Conservation (phyloP, 768 basidiomycete species). For the Cubamyces lactineus region DNA sequence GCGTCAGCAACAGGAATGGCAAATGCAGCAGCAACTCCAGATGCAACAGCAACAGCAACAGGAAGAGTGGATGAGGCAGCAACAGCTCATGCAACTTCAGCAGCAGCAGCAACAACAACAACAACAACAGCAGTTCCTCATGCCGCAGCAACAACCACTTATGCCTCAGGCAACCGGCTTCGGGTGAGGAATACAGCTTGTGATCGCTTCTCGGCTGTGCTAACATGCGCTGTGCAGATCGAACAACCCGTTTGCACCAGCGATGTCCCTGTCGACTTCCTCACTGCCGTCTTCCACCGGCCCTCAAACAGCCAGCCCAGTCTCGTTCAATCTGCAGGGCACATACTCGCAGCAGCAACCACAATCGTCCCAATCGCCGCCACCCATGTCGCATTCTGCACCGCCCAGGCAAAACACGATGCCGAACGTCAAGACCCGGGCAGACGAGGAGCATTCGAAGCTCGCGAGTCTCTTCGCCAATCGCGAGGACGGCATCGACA, state of each 20-base stretch:
- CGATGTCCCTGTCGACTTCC: slow-evolving; percentile 38
- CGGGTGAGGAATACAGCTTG: slow-evolving; percentile 48
- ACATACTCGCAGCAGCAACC: slow-evolving; percentile 60
- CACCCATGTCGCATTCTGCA: slow-evolving; percentile 43
- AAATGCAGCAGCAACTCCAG: slow-evolving; percentile 63
- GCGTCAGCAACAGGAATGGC: slow-evolving; percentile 67
- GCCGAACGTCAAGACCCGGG: slow-evolving; percentile 37
- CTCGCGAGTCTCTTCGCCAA: slow-evolving; percentile 86
- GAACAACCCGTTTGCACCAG: slow-evolving; percentile 92
- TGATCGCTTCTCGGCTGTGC: background rate
- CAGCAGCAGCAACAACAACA: slow-evolving; percentile 57
- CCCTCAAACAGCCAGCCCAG: slow-evolving; percentile 41
- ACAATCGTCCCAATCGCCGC: slow-evolving; percentile 44
- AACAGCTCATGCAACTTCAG: slow-evolving; percentile 64
- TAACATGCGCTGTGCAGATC: slow-evolving; percentile 52
- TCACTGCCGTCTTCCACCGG: slow-evolving; percentile 36
- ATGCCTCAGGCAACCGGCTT: slow-evolving; percentile 74
- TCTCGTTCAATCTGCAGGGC: slow-evolving; percentile 67
- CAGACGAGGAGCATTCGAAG: slow-evolving; percentile 72
- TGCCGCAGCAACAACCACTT: slow-evolving; percentile 47
- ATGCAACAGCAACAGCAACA: slow-evolving; percentile 48
- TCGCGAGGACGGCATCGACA: slow-evolving; percentile 91
- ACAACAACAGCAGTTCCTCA: slow-evolving; percentile 52
- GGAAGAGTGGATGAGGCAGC: slow-evolving; percentile 49
- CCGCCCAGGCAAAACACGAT: slow-evolving; percentile 31